Base-by-base conservation (phyloP, 257 asterid species). In the Linaria vulgaris region DNA sequence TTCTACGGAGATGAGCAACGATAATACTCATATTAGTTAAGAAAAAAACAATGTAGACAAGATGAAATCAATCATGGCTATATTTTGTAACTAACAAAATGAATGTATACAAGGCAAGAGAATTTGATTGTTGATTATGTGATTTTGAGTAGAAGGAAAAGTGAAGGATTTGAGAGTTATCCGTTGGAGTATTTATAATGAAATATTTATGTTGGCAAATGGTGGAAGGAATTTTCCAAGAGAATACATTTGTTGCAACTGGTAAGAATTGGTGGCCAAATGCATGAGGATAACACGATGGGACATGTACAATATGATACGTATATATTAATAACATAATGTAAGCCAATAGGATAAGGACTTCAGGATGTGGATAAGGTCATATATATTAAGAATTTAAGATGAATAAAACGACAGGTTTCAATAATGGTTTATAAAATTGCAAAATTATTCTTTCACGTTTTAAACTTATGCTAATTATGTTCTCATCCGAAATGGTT, bases 231-330 rank as follows among this genome's bases (percentile, higher is more conserved):
- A 72, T 72, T 74, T 69, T 80, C 69, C 55, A 34, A 67, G 69
- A 56, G 58, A 65, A 12, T 51, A 43, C 62, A 64, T 46, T 67
- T 78, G 72, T 72, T 13, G 19, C 19, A 15, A 15, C 19, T 58
- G 16, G 60, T 62, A 60, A 59, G 75, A 69, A 65, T 39, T 70
- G 75, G 76, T 70, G 70, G 73, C 67, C 56, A 59, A n/a, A 30
- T 23, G 21, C n/a, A n/a, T 64, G 44, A 68, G 82, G 80, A 77
- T 77, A 77, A 71, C n/a, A n/a, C 30, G 73, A 77, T 69, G 50
- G 64, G 67, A 41, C 65, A 56, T 3, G 30, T 27, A 27, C 4
- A 27, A 27, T 27, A 27, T n/a, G n/a, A 27, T 27, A 27, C 59
- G 51, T 3, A 24, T 39, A 13, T 41, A 27, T 21, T 16, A 59